Percentiles rank a stretch among this genome's conserved stretches.
These are phyloP conservation scores for Plasmodium sp. DNA, from an alignment of 169 alveolate genomes.

Conservation along the genomic window DNA sequence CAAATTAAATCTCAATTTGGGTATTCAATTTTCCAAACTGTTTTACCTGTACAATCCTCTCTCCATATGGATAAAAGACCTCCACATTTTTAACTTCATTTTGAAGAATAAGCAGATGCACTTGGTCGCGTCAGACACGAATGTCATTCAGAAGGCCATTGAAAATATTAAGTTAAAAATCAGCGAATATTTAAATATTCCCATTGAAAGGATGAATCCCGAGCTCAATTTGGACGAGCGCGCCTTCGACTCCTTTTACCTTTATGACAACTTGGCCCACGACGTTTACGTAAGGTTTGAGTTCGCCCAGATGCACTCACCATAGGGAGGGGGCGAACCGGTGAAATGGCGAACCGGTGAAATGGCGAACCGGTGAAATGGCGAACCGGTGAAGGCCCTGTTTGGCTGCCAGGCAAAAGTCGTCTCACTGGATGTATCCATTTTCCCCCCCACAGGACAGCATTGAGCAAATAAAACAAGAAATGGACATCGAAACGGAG, in stretches of 20 bases:
- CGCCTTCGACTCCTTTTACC: conserved; percentile 22
- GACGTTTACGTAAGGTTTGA: conserved; percentile 47
- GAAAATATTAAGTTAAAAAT: conserved; percentile 28
- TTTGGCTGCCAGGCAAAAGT: not conserved
- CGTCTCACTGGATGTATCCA: not conserved
- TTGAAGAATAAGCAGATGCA: not conserved
- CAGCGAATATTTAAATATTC: conserved; percentile 33
- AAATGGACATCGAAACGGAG: conserved; percentile 21
- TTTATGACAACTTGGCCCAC: conserved; percentile 58
- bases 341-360: not conserved
- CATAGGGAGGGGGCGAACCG: not conserved
- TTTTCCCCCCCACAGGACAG: conserved; percentile 9
- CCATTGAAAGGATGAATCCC: conserved; percentile 25
- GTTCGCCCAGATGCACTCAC: not conserved
- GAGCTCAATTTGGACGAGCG: conserved; percentile 11
- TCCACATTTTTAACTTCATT: conserved; percentile 38
- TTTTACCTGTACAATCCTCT: conserved; percentile 51
- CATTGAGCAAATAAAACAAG: conserved; percentile 60
- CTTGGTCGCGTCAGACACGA: conserved; percentile 5
- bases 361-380: not conserved
- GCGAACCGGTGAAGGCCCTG: not conserved
- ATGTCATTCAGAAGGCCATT: conserved; percentile 58
- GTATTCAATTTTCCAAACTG: conserved; percentile 38
- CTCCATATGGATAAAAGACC: conserved; percentile 51
- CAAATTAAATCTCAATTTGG: conserved; percentile 60